These are phyloP conservation scores for Candida ovalis DNA, from an alignment of 805 yeast species.

Conservation along the genomic window DNA sequence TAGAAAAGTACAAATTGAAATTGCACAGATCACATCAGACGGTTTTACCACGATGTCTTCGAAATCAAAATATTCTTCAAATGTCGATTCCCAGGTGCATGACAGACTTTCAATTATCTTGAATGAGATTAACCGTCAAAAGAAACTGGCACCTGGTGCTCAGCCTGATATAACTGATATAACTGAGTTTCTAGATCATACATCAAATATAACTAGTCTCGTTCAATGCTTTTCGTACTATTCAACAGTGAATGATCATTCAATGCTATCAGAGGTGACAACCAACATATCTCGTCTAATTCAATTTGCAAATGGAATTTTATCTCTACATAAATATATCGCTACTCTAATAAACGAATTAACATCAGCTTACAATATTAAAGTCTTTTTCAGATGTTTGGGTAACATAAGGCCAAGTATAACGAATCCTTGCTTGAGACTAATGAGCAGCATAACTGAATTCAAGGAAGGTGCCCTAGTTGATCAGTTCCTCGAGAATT, in stretches of 20 bases:
- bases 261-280: conserved; percentile 43
- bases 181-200: conserved; percentile 27
- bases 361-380: conserved; percentile 49
- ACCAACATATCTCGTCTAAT: conserved; percentile 38
- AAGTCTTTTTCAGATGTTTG: conserved; percentile 65
- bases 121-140: conserved; percentile 9
- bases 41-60: conserved; percentile 1
- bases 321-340: conserved; percentile 24
- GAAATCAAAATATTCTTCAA: conserved; percentile 21
- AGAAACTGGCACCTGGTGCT: conserved; percentile 25
- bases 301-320: conserved; percentile 16
- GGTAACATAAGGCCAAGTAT: conserved; percentile 51
- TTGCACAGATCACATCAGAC: too few species aligned
- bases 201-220: conserved; percentile 30
- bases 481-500: conserved; percentile 56
- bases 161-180: conserved; percentile 15
- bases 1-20: too few species aligned
- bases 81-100: conserved; percentile 11
- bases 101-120: conserved; percentile 18
- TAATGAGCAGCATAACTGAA: conserved; percentile 49
- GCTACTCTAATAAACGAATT: conserved; percentile 47
- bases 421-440: conserved; percentile 58
- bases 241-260: conserved; percentile 49
- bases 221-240: conserved; percentile 40
- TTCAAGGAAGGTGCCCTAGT: conserved; percentile 48